These are phyloP conservation scores for Phytophthora citricola DNA, from an alignment of 352 stramenopile genomes.

Conservation along the genomic window DNA sequence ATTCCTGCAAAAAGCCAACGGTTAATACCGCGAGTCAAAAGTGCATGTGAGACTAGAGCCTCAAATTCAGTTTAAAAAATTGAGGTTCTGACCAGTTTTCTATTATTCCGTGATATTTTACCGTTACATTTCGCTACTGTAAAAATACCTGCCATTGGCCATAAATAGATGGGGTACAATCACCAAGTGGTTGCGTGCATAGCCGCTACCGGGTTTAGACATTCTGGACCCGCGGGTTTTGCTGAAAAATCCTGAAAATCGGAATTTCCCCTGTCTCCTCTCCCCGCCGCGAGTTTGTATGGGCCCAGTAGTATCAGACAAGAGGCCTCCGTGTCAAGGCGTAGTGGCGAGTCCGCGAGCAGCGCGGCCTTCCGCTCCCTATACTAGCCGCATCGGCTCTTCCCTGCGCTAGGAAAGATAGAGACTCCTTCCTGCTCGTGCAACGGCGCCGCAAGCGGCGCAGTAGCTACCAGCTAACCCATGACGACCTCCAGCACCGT, in stretches of 20 bases:
- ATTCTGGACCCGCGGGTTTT: constrained; percentile 4
- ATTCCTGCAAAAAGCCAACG: constrained; percentile 3
- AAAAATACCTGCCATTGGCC: background rate
- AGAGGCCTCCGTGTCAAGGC: constrained; percentile 30
- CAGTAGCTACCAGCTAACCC: constrained; percentile 3
- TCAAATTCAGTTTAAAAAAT: no score
- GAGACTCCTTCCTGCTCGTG: constrained; percentile 1
- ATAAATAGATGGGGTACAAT: constrained; percentile 2
- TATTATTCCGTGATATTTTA: constrained; percentile 3
- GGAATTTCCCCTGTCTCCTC: constrained; percentile 14
- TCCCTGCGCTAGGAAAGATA: constrained; percentile 19
- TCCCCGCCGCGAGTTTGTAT: constrained; percentile 32
- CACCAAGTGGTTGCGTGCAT: background rate
- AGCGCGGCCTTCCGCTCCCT: constrained; percentile 8
- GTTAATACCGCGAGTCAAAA: constrained; percentile 11
- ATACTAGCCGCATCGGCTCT: constrained; percentile 1
- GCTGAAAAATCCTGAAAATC: constrained; percentile 11
- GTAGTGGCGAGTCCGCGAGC: constrained; percentile 13
- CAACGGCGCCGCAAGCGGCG: constrained; percentile 6
- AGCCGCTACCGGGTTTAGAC: constrained; percentile 7
- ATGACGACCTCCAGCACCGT: constrained; percentile 44
- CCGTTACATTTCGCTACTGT: background rate
- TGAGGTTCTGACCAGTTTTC: constrained; percentile 20
- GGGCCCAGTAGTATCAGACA: constrained; percentile 40
- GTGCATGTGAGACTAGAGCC: no score